These are phyloP conservation scores for Monosporascus sp. DNA, from an alignment of 2,329 filamentous ascomycete species.

Conservation along the genomic window DNA sequence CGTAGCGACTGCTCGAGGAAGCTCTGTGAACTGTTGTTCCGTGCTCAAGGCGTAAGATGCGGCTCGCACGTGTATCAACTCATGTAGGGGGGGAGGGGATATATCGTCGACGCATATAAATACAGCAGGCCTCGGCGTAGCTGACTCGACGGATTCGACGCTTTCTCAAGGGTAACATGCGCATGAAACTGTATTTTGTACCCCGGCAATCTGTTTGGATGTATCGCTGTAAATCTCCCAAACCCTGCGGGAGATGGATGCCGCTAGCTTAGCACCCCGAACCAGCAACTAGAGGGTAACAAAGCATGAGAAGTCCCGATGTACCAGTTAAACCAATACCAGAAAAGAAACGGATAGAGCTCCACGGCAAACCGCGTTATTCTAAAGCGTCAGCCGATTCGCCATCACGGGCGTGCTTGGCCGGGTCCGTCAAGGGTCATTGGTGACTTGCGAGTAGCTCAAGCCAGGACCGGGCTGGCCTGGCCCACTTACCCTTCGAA, in stretches of 20 bases:
- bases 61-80: background rate
- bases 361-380: slow-evolving; percentile 5
- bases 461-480: background rate
- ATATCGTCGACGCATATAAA: background rate
- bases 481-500: background rate
- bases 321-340: background rate
- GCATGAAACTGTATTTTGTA: background rate
- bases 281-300: background rate
- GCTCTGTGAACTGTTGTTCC: no score
- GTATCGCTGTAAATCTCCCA: background rate
- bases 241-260: background rate
- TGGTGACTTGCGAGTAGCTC: background rate
- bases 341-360: slow-evolving; percentile 2
- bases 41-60: no score
- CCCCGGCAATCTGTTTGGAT: background rate
- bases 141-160: background rate
- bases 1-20: background rate
- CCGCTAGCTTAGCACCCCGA: background rate
- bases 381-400: slow-evolving; percentile 8
- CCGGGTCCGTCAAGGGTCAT: background rate
- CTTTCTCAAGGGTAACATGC: background rate
- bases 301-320: no score
- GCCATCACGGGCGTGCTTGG: slow-evolving; percentile 2
- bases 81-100: background rate
- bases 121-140: background rate